Base-by-base conservation (phyloP, 805 yeast species). In the Zygosaccharomyces rouxii region DNA sequence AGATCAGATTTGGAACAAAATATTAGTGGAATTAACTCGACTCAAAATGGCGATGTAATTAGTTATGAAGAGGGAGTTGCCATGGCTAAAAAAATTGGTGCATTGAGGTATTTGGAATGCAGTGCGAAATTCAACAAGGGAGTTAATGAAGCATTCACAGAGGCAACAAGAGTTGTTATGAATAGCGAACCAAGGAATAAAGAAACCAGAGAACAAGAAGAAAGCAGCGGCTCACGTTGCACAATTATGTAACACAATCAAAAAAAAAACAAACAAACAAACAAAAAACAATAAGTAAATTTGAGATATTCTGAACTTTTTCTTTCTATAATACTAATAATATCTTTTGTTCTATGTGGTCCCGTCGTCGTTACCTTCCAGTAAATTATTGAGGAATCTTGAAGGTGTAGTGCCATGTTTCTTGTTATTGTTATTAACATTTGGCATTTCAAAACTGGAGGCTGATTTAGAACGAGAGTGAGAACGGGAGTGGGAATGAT, bases 81-180 rank as follows among this genome's bases (percentile, higher is more conserved):
- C 0, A 89, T 92, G 60, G 99, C 99, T 33, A 89, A 89, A 63
- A 80, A 80, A 64, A 86, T 94, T 38, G 97, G 97, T 21, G 98
- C 99, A 0, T 74, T 90, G 59, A 80, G 98, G 62, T 94, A 94
- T 67, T 76, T 94, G 63, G 99, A 94, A 69, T 94, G 99, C 71
- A 87, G 96, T 23, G 98, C 99, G 5, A 94, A 90, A 74, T 83
- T 85, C 67, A 92, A 90, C 69, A 80, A 95, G 63, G 99, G 99
- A 56, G 99, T 94, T n/a, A 94, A 95, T 63, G 99, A 94, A 71
- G 98, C 97, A 7, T 94, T 94, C 66, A 89, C 97, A 0, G 99
- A 94, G 71, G 99, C 98, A 38, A 97, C 98, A 6, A 83, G 99
- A 67, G 90, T 96, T 62, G 98, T 97, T 2, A 75, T 92, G 57